phyloP scores from a whole-genome alignment of 495 filamentous ascomycete species.

The Aspergillus haitiensis region DNA sequence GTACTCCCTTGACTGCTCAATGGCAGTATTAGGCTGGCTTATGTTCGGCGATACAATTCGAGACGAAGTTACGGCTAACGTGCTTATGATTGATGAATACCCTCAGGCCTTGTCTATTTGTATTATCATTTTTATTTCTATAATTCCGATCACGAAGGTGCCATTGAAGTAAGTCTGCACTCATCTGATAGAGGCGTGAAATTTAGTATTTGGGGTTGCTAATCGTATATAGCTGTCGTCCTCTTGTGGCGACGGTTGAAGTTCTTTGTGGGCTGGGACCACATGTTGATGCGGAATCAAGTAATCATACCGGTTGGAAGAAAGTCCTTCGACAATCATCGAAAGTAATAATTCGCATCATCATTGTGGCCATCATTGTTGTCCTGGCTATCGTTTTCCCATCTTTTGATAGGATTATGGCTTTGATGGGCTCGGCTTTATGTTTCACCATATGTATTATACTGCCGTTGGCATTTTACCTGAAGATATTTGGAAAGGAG shows the following conservation, averaged over 20 bases:
- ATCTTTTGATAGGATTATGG: constrained; percentile 90
- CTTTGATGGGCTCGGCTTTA: constrained; percentile 83
- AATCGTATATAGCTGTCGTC: constrained; percentile 59
- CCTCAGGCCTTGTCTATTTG: constrained; percentile 71
- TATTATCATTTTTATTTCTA: constrained; percentile 81
- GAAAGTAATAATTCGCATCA: constrained; percentile 61
- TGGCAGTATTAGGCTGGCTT: constrained; percentile 78
- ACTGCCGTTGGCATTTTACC: constrained; percentile 81
- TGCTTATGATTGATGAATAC: constrained; percentile 71
- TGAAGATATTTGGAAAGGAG: constrained; percentile 87
- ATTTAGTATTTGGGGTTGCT: constrained; percentile 12
- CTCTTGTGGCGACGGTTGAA: constrained; percentile 83
- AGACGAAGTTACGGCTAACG: constrained; percentile 89
- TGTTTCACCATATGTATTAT: constrained; percentile 96
- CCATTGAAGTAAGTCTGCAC: constrained; percentile 69
- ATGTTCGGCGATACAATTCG: constrained; percentile 90
- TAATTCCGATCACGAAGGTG: constrained; percentile 93
- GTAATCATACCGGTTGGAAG: constrained; percentile 52
- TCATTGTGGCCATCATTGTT: constrained; percentile 60
- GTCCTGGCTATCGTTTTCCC: constrained; percentile 78
- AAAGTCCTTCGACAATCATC: constrained; percentile 56
- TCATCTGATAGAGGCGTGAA: background rate
- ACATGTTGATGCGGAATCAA: constrained; percentile 23
- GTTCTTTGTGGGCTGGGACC: constrained; percentile 68
- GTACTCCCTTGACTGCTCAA: constrained; percentile 75